These are phyloP conservation scores for Lolium multiflorum DNA, from an alignment of 176 grass and related monocot genomes.

Conservation along the genomic window DNA sequence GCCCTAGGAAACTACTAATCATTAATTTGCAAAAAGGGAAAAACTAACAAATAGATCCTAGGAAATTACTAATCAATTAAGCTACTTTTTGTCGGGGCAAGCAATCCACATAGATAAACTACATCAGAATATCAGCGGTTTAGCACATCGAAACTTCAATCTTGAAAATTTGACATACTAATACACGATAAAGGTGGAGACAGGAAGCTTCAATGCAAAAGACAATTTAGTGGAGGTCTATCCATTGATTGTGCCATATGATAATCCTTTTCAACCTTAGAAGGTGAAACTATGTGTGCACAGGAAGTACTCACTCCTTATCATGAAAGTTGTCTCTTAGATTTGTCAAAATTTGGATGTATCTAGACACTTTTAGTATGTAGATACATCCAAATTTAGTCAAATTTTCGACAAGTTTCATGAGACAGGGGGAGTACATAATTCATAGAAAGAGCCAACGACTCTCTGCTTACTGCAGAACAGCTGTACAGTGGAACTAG, in stretches of 20 bases:
- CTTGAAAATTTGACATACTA: not conserved
- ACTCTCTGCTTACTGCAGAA: constrained; percentile 2
- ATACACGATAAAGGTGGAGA: not conserved
- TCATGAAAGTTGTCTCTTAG: no score
- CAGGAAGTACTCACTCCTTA: no score
- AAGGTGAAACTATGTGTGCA: not conserved
- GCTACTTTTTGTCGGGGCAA: not conserved
- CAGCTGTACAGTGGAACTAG: not conserved
- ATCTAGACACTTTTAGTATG: no score
- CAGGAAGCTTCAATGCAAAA: not conserved
- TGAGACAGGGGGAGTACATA: no score
- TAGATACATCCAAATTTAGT: no score
- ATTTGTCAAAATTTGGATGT: no score
- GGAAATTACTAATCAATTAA: not conserved
- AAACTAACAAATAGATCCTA: not conserved
- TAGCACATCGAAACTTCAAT: constrained; percentile 3
- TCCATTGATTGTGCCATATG: not conserved
- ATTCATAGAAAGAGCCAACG: not conserved
- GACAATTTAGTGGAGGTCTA: not conserved
- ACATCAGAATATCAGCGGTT: not conserved
- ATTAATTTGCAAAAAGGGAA: no score
- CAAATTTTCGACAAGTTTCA: no score
- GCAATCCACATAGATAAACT: not conserved
- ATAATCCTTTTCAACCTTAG: not conserved
- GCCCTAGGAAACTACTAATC: no score